Evolutionary conservation across 345 rosid genomes (phyloP).

Genomic region (Ricinus communis): DNA sequence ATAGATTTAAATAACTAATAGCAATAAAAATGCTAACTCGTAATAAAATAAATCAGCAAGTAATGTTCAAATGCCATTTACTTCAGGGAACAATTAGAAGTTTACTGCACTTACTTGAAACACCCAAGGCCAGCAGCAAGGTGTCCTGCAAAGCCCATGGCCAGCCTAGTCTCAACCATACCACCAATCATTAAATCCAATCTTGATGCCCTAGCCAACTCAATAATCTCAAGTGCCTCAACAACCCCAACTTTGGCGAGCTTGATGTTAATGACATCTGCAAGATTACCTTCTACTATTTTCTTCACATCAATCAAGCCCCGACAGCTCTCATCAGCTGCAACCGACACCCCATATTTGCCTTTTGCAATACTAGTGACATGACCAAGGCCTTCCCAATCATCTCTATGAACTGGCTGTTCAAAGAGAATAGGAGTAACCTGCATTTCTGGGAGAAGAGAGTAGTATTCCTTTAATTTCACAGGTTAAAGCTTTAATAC

Average conservation of each 20-base stretch:
- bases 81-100: constrained; percentile 12
- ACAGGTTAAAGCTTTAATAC: neutral
- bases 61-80: neutral
- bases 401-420: constrained; percentile 90
- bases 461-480: constrained; percentile 8
- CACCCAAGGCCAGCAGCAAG: constrained; percentile 90
- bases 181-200: constrained; percentile 87
- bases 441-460: constrained; percentile 62
- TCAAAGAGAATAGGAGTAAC: constrained; percentile 88
- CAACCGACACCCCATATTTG: constrained; percentile 74
- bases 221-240: constrained; percentile 76
- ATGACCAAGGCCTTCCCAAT: constrained; percentile 86
- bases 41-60: neutral
- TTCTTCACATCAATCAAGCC: constrained; percentile 62
- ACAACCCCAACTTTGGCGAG: constrained; percentile 79
- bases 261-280: constrained; percentile 79
- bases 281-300: constrained; percentile 59
- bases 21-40: neutral
- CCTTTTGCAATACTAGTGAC: constrained; percentile 63
- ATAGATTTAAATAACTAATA: neutral
- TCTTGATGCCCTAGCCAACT: constrained; percentile 60
- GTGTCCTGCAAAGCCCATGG: constrained; percentile 94
- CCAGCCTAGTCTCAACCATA: constrained; percentile 93
- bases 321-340: constrained; percentile 95
- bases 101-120: constrained; percentile 55